phyloP scores from a whole-genome alignment of 306 rosid genomes.

The Cucumis cinereus region DNA sequence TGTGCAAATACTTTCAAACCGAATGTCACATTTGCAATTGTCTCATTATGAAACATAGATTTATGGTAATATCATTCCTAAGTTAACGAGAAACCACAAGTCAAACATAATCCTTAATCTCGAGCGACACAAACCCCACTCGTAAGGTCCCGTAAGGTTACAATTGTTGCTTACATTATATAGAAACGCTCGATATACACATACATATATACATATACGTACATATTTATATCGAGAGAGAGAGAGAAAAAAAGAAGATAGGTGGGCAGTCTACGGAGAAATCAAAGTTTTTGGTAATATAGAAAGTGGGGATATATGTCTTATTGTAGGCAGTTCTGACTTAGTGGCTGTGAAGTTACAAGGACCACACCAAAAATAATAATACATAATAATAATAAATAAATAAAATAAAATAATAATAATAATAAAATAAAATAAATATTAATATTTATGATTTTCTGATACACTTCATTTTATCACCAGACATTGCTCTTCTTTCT shows the following conservation, averaged over 20 bases:
- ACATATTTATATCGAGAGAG: background rate
- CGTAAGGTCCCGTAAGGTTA: background rate
- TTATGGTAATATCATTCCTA: background rate
- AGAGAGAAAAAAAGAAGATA: background rate
- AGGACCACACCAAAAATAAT: background rate
- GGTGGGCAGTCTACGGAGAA: background rate
- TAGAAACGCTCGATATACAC: background rate
- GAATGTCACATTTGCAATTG: too few species aligned
- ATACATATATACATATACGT: background rate
- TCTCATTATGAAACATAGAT: background rate
- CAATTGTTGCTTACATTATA: too few species aligned
- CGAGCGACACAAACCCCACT: background rate
- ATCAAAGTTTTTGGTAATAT: background rate
- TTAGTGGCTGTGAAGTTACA: background rate
- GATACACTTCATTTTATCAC: background rate
- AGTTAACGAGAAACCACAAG: background rate
- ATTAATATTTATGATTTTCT: background rate
- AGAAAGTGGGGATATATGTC: background rate
- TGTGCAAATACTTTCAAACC: too few species aligned
- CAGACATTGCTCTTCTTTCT: background rate
- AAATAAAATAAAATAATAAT: background rate
- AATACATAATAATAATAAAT: background rate
- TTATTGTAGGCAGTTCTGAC: background rate
- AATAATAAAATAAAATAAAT: too few species aligned
- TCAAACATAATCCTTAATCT: background rate